Evolutionary conservation across 2,329 filamentous ascomycete genomes (phyloP), one percentile per base, ranked within the genome.

Genomic region (Apiospora arundinis): DNA sequence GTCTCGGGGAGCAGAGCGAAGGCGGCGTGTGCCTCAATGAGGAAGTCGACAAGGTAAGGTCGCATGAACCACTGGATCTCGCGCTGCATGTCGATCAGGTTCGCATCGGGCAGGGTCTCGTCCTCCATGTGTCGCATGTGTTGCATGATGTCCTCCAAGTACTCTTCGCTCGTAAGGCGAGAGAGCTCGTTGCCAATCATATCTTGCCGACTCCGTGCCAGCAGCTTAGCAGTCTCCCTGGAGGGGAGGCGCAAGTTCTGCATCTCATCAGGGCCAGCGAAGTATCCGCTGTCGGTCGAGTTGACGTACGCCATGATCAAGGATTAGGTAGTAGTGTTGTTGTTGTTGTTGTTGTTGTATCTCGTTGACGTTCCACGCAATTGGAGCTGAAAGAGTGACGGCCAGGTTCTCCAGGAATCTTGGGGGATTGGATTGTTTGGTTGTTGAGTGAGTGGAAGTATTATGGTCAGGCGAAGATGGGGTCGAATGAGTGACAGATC

Each of bases 1-100:
- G 96, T 99, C 82, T 98, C 95, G 52, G 96, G 95, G 16, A 98
- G 89, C 14, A 99, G 89, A 77, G 94, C 93, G 84, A 98, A 99
- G 73, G 95, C 95, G 75, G 94, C 93, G 80, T 99, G 96, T 68
- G 95, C 96, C 88, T 99, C 96, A 78, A 98, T 93, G 76, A 99
- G 90, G 84, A 99, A 99, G 85, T 99, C 96, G 80, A 99, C 93
- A 46, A 99, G 91, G 82, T 98, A 98, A 0, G 96, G 96, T 78
- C 96, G 89, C 96, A 99, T 99, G 85, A 97, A 98, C 96, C 96
- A 99, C 81, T 98, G 95, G 74, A 99, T 98, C 88, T 99, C 96
- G 75, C 95, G 95, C 84, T 99, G 96, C 83, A 98, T 98, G 82
- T 99, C 96, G 82, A 99, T 99, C 46, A 97, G 95, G 82, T 95